These are phyloP conservation scores for Rostrohypoxylon terebratum DNA, from an alignment of 495 filamentous ascomycete species.

Conservation along the genomic window DNA sequence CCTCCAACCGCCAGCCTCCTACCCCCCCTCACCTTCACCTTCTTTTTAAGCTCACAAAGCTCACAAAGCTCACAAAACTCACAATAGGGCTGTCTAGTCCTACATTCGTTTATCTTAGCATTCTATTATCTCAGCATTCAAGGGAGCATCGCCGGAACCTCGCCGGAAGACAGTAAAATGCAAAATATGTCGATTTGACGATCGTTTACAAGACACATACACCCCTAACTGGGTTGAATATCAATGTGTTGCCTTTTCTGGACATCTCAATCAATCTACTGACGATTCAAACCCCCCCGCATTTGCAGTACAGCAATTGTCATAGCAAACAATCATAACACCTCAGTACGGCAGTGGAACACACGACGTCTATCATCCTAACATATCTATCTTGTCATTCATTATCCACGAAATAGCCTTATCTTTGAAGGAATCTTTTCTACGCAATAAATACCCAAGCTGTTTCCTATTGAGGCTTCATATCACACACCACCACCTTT, in stretches of 20 bases:
- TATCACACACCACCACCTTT: not conserved
- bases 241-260: constrained; percentile 31
- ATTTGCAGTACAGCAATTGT: constrained; percentile 23
- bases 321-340: constrained; percentile 27
- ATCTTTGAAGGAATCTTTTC: not conserved
- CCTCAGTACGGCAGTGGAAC: constrained; percentile 3
- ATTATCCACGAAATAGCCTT: constrained; percentile 7
- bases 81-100: constrained; percentile 26
- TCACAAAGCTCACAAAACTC: constrained; percentile 3
- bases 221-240: constrained; percentile 14
- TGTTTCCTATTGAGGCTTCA: constrained; percentile 11
- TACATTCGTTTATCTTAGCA: constrained; percentile 35
- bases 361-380: not conserved
- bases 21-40: not conserved
- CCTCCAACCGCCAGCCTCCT: no score
- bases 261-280: constrained; percentile 33
- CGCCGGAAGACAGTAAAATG: constrained; percentile 3
- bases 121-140: not conserved
- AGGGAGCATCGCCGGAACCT: not conserved
- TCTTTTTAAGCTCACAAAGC: constrained; percentile 7
- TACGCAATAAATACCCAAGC: not conserved
- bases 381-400: constrained; percentile 24
- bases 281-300: constrained; percentile 27
- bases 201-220: constrained; percentile 15
- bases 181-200: constrained; percentile 23